Percentiles rank a stretch among this genome's conserved stretches.
phyloP scores from a whole-genome alignment of 495 filamentous ascomycete genomes.

The Aspergillus coremiiformis region DNA sequence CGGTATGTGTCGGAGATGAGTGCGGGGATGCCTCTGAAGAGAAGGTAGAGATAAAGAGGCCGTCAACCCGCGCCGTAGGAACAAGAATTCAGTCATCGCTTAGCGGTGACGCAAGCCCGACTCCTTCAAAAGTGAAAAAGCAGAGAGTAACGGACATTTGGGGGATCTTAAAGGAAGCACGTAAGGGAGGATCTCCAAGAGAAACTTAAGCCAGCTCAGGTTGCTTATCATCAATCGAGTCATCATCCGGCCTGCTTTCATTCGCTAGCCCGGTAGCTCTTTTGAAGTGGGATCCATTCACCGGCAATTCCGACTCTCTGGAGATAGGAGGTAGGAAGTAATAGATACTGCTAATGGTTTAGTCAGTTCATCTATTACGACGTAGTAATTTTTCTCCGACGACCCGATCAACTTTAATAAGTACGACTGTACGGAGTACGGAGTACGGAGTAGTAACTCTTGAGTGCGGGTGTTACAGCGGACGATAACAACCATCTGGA shows the following conservation, averaged over 20 bases:
- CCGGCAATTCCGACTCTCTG: too few species aligned
- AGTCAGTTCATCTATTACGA: too few species aligned
- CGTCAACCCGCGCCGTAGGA: conserved; percentile 9
- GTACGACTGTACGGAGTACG: too few species aligned
- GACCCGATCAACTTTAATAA: too few species aligned
- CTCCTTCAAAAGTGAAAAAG: neutral
- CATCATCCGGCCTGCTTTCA: neutral
- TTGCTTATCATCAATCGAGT: neutral
- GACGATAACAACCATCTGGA: too few species aligned
- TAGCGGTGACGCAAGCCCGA: neutral
- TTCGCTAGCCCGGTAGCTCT: too few species aligned
- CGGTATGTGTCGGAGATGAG: neutral
- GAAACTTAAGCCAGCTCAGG: neutral
- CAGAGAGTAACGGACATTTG: neutral
- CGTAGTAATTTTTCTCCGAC: too few species aligned
- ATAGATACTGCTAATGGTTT: too few species aligned
- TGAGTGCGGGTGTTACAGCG: too few species aligned
- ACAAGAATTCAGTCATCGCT: conserved; percentile 14
- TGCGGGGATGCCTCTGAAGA: conserved; percentile 14
- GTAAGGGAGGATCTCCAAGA: neutral
- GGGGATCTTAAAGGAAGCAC: neutral
- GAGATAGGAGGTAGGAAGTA: too few species aligned
- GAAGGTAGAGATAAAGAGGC: conserved; percentile 7
- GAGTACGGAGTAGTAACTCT: too few species aligned
- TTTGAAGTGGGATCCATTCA: too few species aligned